phyloP scores from a whole-genome alignment of 345 rosid genomes.

The Mangifera indica region DNA sequence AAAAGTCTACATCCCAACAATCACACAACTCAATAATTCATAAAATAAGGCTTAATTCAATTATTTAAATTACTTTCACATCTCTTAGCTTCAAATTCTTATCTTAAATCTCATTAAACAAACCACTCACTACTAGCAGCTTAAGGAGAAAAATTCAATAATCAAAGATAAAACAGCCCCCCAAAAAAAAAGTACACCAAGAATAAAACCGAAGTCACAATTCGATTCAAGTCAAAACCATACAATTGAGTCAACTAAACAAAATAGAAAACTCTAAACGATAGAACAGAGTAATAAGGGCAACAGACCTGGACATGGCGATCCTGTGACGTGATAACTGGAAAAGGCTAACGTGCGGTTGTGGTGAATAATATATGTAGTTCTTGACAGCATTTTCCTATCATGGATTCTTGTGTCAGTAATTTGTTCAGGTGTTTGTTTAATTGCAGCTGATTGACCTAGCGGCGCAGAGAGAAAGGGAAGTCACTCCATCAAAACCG shows the following conservation, averaged over 20 bases:
- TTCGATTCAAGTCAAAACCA: not conserved
- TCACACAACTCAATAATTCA: not conserved
- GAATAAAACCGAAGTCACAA: not conserved
- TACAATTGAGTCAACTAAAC: not conserved
- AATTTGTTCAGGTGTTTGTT: not conserved
- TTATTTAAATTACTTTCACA: not conserved
- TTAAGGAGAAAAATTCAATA: not conserved
- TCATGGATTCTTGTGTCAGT: slow-evolving; percentile 31
- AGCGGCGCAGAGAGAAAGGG: not conserved
- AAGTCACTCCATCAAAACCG: too few relatives aligned
- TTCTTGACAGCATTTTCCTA: slow-evolving; percentile 39
- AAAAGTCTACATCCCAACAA: slow-evolving; percentile 55
- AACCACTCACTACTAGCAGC: not conserved
- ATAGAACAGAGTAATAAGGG: not conserved
- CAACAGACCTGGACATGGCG: slow-evolving; percentile 60
- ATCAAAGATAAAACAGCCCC: not conserved
- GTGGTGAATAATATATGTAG: slow-evolving; percentile 2
- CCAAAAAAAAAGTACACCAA: not conserved
- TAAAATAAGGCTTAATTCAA: not conserved
- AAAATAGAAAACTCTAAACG: not conserved
- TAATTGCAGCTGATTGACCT: too few relatives aligned
- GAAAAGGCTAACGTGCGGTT: slow-evolving; percentile 24
- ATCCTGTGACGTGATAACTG: slow-evolving; percentile 4
- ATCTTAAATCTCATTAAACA: not conserved
- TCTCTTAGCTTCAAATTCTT: slow-evolving; percentile 1